phyloP scores from a whole-genome alignment of 1,284 basidiomycete genomes.

The Ceratobasidium sp. region DNA sequence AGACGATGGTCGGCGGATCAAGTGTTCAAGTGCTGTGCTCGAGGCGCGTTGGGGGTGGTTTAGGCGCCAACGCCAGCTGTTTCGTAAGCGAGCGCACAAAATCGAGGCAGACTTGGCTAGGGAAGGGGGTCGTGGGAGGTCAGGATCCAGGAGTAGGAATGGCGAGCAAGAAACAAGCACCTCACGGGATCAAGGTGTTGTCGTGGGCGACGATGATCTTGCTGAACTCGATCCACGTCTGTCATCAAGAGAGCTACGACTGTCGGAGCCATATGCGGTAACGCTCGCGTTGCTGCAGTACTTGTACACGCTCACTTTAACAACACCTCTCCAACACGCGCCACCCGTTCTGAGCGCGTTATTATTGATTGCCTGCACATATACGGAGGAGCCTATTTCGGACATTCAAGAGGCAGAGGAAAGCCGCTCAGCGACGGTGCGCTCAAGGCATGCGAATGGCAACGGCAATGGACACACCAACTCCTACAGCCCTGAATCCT shows the following conservation, averaged over 20 bases:
- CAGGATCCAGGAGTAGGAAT: slow-evolving; percentile 20
- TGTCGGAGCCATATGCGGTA: slow-evolving; percentile 91
- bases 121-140: slow-evolving; percentile 16
- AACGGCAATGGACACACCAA: slow-evolving; percentile 5
- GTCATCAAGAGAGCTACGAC: slow-evolving; percentile 77
- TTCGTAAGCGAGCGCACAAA: slow-evolving; percentile 65
- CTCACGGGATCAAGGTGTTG: background rate
- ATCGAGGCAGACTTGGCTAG: slow-evolving; percentile 66
- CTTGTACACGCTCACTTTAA: slow-evolving; percentile 85
- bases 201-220: slow-evolving; percentile 45
- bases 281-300: slow-evolving; percentile 91
- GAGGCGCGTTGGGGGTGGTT: slow-evolving; percentile 96
- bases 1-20: slow-evolving; percentile 85
- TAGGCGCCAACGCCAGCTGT: slow-evolving; percentile 70
- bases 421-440: background rate
- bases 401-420: background rate
- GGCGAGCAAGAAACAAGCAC: background rate
- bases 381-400: slow-evolving; percentile 53
- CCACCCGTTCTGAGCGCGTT: slow-evolving; percentile 89
- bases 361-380: slow-evolving; percentile 84
- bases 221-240: slow-evolving; percentile 71
- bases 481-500: slow-evolving; percentile 13
- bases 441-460: slow-evolving; percentile 15
- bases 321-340: slow-evolving; percentile 90
- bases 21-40: slow-evolving; percentile 82